Percentiles rank a stretch among this genome's conserved stretches.
Conservation (phyloP, 768 basidiomycete genomes). For the Boletus pseudopeckii region DNA sequence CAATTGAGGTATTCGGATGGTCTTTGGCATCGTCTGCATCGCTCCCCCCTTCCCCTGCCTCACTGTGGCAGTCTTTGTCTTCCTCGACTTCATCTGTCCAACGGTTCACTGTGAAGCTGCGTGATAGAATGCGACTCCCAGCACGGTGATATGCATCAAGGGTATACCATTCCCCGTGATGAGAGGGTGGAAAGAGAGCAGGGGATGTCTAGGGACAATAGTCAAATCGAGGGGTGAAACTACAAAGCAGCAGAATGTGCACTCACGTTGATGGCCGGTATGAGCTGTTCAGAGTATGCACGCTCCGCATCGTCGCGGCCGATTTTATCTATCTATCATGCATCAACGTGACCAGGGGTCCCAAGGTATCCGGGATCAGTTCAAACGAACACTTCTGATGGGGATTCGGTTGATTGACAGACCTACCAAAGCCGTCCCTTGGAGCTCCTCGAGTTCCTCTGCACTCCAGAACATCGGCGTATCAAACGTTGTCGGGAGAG, state of each 20-base stretch:
- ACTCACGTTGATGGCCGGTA: slow-evolving; percentile 69
- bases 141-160: slow-evolving; percentile 79
- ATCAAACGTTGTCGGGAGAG: slow-evolving; percentile 69
- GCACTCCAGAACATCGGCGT: slow-evolving; percentile 95
- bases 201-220: slow-evolving; percentile 50
- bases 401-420: slow-evolving; percentile 28
- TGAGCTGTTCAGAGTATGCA: slow-evolving; percentile 61
- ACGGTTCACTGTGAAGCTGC: slow-evolving; percentile 82
- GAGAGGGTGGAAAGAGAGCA: slow-evolving; percentile 63
- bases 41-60: slow-evolving; percentile 36
- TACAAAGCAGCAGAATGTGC: not conserved
- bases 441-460: slow-evolving; percentile 67
- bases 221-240: not conserved
- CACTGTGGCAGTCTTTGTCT: slow-evolving; percentile 8
- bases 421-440: slow-evolving; percentile 88
- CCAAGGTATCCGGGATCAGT: not conserved
- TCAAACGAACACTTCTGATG: not conserved
- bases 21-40: slow-evolving; percentile 33
- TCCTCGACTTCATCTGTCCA: slow-evolving; percentile 38
- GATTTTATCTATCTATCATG: slow-evolving; percentile 62
- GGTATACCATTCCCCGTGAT: slow-evolving; percentile 51
- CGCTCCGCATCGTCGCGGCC: slow-evolving; percentile 80
- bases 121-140: slow-evolving; percentile 88
- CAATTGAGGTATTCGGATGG: slow-evolving; percentile 8
- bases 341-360: not conserved